Evolutionary conservation across 1,284 basidiomycete species (phyloP).

Genomic region (Gomphus bonarii): DNA sequence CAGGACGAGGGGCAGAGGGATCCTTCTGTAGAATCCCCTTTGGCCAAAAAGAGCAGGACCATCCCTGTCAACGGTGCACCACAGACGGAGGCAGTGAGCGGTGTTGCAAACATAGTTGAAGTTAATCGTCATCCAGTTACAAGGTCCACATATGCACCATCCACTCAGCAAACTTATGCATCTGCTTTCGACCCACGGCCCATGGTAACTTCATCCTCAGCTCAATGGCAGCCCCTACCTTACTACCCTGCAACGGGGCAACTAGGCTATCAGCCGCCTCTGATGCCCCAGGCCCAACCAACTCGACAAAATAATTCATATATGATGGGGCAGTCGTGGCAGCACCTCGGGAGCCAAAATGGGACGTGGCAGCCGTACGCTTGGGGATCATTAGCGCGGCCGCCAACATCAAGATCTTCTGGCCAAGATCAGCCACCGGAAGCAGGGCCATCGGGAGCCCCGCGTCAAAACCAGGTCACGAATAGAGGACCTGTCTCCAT

Average conservation of each 20-base stretch:
- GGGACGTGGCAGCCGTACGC: neutral
- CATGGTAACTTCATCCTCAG: neutral
- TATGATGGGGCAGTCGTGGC: neutral
- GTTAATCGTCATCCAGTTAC: neutral
- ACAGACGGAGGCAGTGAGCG: neutral
- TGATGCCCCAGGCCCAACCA: neutral
- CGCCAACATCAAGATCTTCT: neutral
- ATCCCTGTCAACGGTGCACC: neutral
- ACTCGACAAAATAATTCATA: neutral
- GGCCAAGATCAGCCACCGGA: neutral
- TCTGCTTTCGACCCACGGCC: neutral
- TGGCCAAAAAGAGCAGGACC: neutral
- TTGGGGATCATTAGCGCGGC: neutral
- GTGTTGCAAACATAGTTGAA: neutral
- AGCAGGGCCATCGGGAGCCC: neutral
- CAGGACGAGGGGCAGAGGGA: neutral
- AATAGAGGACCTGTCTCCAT: neutral
- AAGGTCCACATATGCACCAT: neutral
- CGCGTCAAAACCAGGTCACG: neutral
- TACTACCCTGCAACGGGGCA: neutral
- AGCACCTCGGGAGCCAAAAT: neutral
- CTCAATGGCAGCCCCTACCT: neutral
- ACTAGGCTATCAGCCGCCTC: neutral
- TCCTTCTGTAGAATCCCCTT: constrained; percentile 1
- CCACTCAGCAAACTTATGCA: neutral